phyloP scores from a whole-genome alignment of 2,329 filamentous ascomycete species.

The Pseudocercospora pini-densiflorae region DNA sequence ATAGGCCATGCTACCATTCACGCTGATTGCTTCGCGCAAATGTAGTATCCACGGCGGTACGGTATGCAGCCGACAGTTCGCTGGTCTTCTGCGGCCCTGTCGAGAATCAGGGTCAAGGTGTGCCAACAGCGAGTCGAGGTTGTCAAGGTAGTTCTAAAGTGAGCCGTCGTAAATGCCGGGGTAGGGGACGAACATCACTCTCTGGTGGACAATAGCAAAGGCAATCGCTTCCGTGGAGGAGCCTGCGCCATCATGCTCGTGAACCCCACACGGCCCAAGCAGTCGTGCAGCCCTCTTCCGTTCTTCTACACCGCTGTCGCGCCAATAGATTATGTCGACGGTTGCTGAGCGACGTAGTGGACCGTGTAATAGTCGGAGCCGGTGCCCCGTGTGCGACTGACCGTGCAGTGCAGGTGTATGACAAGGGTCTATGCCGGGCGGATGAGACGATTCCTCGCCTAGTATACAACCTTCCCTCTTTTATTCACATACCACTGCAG shows the following conservation, averaged over 20 bases:
- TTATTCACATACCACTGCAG: neutral
- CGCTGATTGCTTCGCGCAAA: neutral
- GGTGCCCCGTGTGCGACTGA: neutral
- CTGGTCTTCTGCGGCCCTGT: neutral
- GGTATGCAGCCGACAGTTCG: neutral
- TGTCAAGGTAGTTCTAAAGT: neutral
- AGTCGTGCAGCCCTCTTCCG: slow-evolving; percentile 7
- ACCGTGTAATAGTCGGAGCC: neutral
- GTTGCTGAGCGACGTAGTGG: neutral
- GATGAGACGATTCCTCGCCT: neutral
- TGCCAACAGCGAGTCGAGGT: neutral
- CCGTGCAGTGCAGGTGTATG: neutral
- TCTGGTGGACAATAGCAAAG: neutral
- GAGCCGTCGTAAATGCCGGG: neutral
- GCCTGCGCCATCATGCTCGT: slow-evolving; percentile 10
- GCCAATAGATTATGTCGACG: slow-evolving; percentile 4
- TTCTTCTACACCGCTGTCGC: slow-evolving; percentile 12
- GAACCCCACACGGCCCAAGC: slow-evolving; percentile 10
- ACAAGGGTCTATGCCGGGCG: neutral
- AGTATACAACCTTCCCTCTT: too few species aligned
- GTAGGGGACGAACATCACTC: neutral
- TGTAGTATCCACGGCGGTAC: neutral
- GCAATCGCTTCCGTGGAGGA: neutral
- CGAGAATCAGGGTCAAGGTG: neutral
- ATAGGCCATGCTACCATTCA: neutral